Evolutionary conservation across 2,329 filamentous ascomycete species (phyloP), one percentile per base, ranked within the genome.

Genomic region (Hypoxylon sp.): DNA sequence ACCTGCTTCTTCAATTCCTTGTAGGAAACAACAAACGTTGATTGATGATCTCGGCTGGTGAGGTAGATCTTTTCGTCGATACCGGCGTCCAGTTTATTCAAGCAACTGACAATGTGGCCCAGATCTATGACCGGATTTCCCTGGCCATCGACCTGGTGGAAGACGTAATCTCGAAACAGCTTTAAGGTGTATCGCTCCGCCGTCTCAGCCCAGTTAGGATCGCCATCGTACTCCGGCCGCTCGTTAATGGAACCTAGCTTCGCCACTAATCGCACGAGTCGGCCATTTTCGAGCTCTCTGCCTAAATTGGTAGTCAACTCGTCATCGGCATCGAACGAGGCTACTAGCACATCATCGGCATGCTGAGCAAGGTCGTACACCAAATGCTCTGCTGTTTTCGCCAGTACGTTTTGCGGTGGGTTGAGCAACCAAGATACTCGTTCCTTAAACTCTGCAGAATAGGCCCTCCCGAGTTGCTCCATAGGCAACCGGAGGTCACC

Each of bases 161-260:
- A 99, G 41, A 97, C 92, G 72, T 96, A 98, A 78, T 99, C 95
- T 51, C 95, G 88, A 82, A 98, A 98, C 7, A 99, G 85, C 79
- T 97, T 97, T 68, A 99, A 83, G 75, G 92, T 91, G 76, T 97
- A 98, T 26, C 94, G 88, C 72, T 97, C 93, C 24, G 94, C 94
- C 49, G 91, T 95, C 77, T 98, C 94, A 4, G 93, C 92, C 94
- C 95, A 99, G 50, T 87, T 83, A 0, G 85, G 81, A 64, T 94
- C 91, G 41, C 89, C 88, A 55, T 92, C 91, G 65, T 91, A 90
- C 73, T 98, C 94, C 1, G 91, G 92, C 10, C 95, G 88, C 77
- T 99, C 95, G 73, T 95, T 95, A 75, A 99, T 88, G 60, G 91
- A 86, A 64, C 92, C 92, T 43, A 99, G 82, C 76, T 99, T 99